phyloP scores from a whole-genome alignment of 352 stramenopile species.

The Globisporangium camurandrum region DNA sequence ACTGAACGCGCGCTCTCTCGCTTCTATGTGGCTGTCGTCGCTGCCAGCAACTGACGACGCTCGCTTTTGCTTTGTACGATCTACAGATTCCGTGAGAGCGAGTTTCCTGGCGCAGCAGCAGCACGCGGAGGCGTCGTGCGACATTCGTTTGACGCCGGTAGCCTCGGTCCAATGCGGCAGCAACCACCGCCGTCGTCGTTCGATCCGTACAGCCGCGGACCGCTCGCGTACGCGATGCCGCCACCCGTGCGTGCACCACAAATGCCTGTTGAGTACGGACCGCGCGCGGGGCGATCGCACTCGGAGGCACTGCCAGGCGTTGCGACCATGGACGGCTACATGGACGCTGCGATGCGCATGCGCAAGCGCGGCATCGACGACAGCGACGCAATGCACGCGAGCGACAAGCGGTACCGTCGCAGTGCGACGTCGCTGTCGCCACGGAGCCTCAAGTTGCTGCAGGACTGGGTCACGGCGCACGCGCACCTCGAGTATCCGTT shows the following conservation, averaged over 20 bases:
- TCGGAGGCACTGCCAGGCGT: conserved; percentile 43
- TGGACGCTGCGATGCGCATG: conserved; percentile 59
- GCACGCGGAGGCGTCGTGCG: conserved; percentile 15
- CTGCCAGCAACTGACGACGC: not conserved
- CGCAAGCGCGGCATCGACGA: conserved; percentile 46
- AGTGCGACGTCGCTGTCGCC: conserved; percentile 45
- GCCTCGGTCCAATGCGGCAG: conserved; percentile 22
- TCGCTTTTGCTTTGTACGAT: too few relatives aligned
- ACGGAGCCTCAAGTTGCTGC: conserved; percentile 63
- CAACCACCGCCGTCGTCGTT: conserved; percentile 6
- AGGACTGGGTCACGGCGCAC: conserved; percentile 69
- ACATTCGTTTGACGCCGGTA: conserved; percentile 69
- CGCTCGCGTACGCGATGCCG: conserved; percentile 20
- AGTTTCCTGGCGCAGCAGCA: conserved; percentile 35
- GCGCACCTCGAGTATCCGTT: conserved; percentile 56
- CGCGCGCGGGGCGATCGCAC: conserved; percentile 49
- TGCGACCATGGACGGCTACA: conserved; percentile 51
- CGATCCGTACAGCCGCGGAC: conserved; percentile 16
- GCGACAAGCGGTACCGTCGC: conserved; percentile 40
- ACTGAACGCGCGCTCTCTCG: not conserved
- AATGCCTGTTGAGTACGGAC: conserved; percentile 17
- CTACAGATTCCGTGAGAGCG: conserved; percentile 12
- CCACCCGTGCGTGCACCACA: not conserved
- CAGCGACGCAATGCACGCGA: conserved; percentile 9
- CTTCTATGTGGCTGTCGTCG: not conserved